phyloP scores from a whole-genome alignment of 148 eudicot species.

The Euryodendron excelsum region DNA sequence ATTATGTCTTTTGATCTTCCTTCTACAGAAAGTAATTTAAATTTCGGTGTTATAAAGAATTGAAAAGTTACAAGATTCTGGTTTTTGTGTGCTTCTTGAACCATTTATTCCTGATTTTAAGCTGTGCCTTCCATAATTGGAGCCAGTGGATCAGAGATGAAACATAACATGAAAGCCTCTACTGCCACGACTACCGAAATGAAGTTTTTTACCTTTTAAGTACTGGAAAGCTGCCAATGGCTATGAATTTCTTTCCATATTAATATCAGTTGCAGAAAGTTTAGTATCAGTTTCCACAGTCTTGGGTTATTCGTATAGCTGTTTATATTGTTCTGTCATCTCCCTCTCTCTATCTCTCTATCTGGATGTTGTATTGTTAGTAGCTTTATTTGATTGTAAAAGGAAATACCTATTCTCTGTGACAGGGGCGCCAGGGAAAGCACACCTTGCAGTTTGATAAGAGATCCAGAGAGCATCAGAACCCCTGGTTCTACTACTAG shows the following conservation, averaged over 20 bases:
- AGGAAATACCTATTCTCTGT: slow-evolving; percentile 7
- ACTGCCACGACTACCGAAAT: not conserved
- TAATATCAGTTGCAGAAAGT: not conserved
- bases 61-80: not conserved
- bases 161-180: not conserved
- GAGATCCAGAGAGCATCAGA: slow-evolving; percentile 35
- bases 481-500: slow-evolving; percentile 47
- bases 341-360: not conserved
- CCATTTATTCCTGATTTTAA: no score
- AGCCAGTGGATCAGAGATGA: slow-evolving; percentile 17
- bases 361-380: not conserved
- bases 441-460: slow-evolving; percentile 58
- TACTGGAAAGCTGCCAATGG: not conserved
- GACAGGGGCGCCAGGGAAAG: slow-evolving; percentile 57
- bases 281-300: not conserved
- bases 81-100: not conserved
- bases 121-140: slow-evolving; percentile 13
- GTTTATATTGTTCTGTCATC: not conserved
- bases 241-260: slow-evolving; percentile 4
- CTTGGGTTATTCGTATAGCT: not conserved
- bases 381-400: not conserved
- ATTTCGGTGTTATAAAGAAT: not conserved
- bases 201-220: slow-evolving; percentile 6
- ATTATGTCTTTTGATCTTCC: no score
- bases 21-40: not conserved